These are phyloP conservation scores for Massarina eburnea DNA, from an alignment of 2,329 filamentous ascomycete genomes.

Conservation along the genomic window DNA sequence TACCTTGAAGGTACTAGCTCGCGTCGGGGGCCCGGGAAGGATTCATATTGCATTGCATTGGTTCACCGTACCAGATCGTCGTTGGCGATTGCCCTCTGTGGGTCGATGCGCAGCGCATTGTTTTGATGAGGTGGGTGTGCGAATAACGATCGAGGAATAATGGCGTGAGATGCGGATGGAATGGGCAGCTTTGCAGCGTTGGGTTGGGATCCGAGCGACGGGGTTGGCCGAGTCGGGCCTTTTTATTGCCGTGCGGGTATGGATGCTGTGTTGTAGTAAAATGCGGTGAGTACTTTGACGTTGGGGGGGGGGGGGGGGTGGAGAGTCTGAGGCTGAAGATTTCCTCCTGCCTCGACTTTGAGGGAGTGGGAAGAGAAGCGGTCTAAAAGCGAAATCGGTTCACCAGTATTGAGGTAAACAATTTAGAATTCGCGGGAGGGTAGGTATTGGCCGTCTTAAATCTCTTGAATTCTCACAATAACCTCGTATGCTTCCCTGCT, in stretches of 20 bases:
- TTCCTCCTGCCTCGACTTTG: too few relatives aligned
- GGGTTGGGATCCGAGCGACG: not conserved
- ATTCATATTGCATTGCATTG: not conserved
- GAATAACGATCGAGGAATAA: not conserved
- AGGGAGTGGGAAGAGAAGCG: too few relatives aligned
- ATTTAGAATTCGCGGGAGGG: too few relatives aligned
- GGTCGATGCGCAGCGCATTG: too few relatives aligned
- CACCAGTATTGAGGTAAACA: too few relatives aligned
- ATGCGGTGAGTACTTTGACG: not conserved
- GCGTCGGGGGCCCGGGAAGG: not conserved
- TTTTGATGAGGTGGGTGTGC: too few relatives aligned
- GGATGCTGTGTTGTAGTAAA: not conserved
- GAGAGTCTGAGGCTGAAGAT: too few relatives aligned
- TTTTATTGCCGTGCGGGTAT: not conserved
- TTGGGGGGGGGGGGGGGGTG: not conserved
- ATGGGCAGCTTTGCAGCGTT: slow-evolving; percentile 1
- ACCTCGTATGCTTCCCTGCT: too few relatives aligned
- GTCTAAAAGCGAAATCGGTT: too few relatives aligned
- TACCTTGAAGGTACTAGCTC: too few relatives aligned
- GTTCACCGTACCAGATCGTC: not conserved
- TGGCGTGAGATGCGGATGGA: not conserved
- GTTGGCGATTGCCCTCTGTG: not conserved
- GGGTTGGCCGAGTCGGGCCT: not conserved
- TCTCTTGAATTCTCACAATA: too few relatives aligned
- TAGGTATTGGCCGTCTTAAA: too few relatives aligned